These are phyloP conservation scores for Ulmus americana DNA, from an alignment of 331 rosid species.

Conservation along the genomic window DNA sequence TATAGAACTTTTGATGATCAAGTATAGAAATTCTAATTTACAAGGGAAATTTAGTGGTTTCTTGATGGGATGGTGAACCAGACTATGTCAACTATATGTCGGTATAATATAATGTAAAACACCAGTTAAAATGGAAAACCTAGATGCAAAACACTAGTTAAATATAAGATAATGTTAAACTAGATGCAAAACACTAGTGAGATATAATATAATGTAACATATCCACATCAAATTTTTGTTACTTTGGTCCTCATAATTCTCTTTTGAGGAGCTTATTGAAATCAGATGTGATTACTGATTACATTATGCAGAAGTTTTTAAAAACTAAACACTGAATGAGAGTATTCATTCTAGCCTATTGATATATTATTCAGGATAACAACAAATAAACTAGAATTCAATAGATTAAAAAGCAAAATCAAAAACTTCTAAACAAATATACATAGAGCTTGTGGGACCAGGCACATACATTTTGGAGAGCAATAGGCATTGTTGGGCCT, in stretches of 20 bases:
- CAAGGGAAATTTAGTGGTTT: background rate
- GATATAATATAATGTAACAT: too few species aligned
- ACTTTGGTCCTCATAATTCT: background rate
- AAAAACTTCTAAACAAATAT: background rate
- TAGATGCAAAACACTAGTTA: too few species aligned
- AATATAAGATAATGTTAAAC: too few species aligned
- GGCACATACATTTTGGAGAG: conserved; percentile 68
- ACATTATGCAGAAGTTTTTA: background rate
- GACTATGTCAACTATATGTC: too few species aligned
- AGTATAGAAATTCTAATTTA: background rate
- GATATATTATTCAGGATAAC: background rate
- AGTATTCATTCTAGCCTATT: background rate
- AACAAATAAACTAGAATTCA: background rate
- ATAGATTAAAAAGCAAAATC: background rate
- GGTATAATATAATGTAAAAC: too few species aligned
- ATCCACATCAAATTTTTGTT: too few species aligned
- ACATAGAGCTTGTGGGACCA: conserved; percentile 17
- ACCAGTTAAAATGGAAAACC: too few species aligned
- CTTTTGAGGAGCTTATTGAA: background rate
- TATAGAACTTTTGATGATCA: too few species aligned
- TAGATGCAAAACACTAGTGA: too few species aligned
- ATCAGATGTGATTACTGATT: background rate
- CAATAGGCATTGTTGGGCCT: conserved; percentile 76
- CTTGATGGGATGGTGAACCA: background rate
- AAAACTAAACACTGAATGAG: background rate